phyloP scores from a whole-genome alignment of 1,284 basidiomycete species.

The Austroboletus olivaceoglutinosus region DNA sequence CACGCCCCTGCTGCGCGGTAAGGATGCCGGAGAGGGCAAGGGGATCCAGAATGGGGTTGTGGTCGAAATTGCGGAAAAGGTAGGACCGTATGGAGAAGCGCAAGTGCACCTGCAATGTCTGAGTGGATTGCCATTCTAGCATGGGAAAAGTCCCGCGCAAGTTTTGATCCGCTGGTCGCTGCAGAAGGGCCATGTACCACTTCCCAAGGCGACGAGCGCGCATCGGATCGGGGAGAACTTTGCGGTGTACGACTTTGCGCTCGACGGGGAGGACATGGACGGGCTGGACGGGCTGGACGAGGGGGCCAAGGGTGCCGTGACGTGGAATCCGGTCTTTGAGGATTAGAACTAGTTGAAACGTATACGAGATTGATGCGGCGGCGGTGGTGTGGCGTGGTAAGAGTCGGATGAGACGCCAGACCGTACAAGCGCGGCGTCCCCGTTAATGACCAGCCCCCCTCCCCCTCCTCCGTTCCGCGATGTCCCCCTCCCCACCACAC shows the following conservation, averaged over 20 bases:
- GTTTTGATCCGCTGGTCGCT: constrained; percentile 70
- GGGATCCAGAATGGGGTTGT: constrained; percentile 39
- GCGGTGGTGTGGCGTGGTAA: not conserved
- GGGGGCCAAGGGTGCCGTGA: constrained; percentile 36
- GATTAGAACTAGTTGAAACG: too few species aligned
- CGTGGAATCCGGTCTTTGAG: constrained; percentile 40
- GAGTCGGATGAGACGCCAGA: not conserved
- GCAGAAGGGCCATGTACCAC: constrained; percentile 49
- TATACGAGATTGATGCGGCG: too few species aligned
- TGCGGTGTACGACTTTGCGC: constrained; percentile 40
- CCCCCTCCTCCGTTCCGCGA: constrained; percentile 17
- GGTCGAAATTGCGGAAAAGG: constrained; percentile 40
- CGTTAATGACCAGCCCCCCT: not conserved
- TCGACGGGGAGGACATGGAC: constrained; percentile 38
- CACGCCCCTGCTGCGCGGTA: constrained; percentile 45
- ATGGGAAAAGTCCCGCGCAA: constrained; percentile 51
- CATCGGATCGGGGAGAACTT: constrained; percentile 42
- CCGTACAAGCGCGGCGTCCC: not conserved
- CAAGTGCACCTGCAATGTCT: not conserved
- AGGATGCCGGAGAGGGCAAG: constrained; percentile 22
- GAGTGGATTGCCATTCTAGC: constrained; percentile 12
- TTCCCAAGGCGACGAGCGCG: constrained; percentile 42
- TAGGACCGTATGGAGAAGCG: not conserved
- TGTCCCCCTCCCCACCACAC: constrained; percentile 2
- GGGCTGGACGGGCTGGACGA: constrained; percentile 37